These are phyloP conservation scores for Rhinocladiella similis DNA, from an alignment of 2,329 filamentous ascomycete species.

Conservation along the genomic window DNA sequence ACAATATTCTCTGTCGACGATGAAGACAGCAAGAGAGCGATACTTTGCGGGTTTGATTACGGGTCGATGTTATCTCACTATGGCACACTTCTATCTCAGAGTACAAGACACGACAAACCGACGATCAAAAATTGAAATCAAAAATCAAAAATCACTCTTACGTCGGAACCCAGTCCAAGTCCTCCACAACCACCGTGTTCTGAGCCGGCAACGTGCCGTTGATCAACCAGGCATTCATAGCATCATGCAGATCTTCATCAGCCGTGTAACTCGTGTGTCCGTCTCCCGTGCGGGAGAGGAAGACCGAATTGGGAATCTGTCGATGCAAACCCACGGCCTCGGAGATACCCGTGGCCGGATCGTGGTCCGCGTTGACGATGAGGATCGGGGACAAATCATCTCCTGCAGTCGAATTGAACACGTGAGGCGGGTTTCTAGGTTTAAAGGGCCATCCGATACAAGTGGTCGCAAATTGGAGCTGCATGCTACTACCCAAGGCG, in stretches of 20 bases:
- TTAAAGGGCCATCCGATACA: slow-evolving; percentile 45
- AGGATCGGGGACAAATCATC: slow-evolving; percentile 35
- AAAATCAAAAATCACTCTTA: too few relatives aligned
- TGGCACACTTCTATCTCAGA: too few relatives aligned
- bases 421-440: slow-evolving; percentile 37
- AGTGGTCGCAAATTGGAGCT: slow-evolving; percentile 32
- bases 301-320: slow-evolving; percentile 36
- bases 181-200: slow-evolving; percentile 8
- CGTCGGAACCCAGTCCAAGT: neutral
- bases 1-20: too few relatives aligned
- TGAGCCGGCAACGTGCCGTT: slow-evolving; percentile 7
- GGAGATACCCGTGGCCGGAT: slow-evolving; percentile 42
- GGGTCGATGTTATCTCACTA: too few relatives aligned
- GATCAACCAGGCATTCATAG: slow-evolving; percentile 10
- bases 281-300: slow-evolving; percentile 42
- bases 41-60: too few relatives aligned
- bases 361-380: slow-evolving; percentile 41
- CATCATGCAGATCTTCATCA: neutral
- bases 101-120: too few relatives aligned
- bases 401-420: slow-evolving; percentile 21
- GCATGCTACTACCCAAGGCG: slow-evolving; percentile 36
- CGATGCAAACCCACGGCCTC: slow-evolving; percentile 40
- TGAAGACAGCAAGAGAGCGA: too few relatives aligned
- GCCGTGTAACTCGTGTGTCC: slow-evolving; percentile 10
- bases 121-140: too few relatives aligned